Evolutionary conservation across 2,329 filamentous ascomycete genomes (phyloP).

Genomic region (Aspergillus neotritici): DNA sequence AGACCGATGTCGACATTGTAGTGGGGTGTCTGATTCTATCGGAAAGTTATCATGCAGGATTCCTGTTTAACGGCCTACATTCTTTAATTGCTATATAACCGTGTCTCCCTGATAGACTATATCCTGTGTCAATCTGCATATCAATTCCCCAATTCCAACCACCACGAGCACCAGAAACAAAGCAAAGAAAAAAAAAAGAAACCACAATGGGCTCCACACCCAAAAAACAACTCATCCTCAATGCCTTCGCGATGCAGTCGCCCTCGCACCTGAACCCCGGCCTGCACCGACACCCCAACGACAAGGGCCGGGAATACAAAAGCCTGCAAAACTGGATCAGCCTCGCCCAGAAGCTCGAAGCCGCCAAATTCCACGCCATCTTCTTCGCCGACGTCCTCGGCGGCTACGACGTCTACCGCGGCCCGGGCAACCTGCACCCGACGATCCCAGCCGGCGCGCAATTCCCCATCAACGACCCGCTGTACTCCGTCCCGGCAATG

Average conservation of each 20-base stretch:
- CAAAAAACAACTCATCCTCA: constrained; percentile 41
- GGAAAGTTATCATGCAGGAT: no score
- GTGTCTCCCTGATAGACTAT: no score
- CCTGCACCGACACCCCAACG: constrained; percentile 31
- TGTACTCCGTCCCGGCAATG: constrained; percentile 42
- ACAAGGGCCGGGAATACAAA: constrained; percentile 37
- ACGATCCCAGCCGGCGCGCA: constrained; percentile 38
- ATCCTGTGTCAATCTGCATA: no score
- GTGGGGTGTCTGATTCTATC: no score
- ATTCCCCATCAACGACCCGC: constrained; percentile 41
- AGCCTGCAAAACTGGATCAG: constrained; percentile 44
- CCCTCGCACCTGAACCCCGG: constrained; percentile 45
- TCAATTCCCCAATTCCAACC: no score
- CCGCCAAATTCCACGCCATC: constrained; percentile 47
- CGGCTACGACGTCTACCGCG: constrained; percentile 44
- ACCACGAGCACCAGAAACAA: no score
- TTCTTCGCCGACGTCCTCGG: constrained; percentile 49
- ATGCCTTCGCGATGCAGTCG: constrained; percentile 46
- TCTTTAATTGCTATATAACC: no score
- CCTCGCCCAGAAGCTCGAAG: constrained; percentile 44
- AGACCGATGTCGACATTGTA: no score
- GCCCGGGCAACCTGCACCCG: constrained; percentile 35
- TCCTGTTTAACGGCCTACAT: no score
- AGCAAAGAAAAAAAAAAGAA: not conserved
- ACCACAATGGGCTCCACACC: not conserved